These are phyloP conservation scores for Malus hybrid DNA, from an alignment of 331 rosid species.

Conservation along the genomic window DNA sequence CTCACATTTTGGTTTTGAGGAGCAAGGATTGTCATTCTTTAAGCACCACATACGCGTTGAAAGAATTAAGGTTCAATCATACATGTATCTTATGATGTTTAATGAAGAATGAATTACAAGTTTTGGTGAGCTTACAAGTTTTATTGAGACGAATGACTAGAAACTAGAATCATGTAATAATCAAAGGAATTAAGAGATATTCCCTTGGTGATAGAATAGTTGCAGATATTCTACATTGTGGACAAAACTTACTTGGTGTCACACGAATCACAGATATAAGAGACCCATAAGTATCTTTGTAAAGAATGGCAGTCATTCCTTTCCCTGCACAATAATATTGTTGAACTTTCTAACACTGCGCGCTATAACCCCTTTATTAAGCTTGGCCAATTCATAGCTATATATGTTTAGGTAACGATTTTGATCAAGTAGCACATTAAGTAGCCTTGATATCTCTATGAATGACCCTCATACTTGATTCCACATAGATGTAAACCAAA, in stretches of 20 bases:
- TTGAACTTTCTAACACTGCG: not conserved
- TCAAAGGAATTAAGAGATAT: not conserved
- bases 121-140: slow-evolving; percentile 24
- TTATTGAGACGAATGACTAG: slow-evolving; percentile 39
- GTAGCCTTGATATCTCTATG: no score
- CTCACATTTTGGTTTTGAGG: slow-evolving; percentile 47
- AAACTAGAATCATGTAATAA: slow-evolving; percentile 51
- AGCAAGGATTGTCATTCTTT: slow-evolving; percentile 57
- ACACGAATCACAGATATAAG: slow-evolving; percentile 71
- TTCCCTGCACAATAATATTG: slow-evolving; percentile 55
- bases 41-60: slow-evolving; percentile 56
- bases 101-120: not conserved
- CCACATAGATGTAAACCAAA: no score
- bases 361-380: no score
- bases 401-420: no score
- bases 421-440: no score
- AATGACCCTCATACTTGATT: no score
- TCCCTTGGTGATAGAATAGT: no score
- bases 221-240: not conserved
- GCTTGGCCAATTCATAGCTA: slow-evolving; percentile 15
- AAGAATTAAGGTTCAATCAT: slow-evolving; percentile 11
- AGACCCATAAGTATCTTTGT: slow-evolving; percentile 70
- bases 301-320: slow-evolving; percentile 66
- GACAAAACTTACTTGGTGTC: slow-evolving; percentile 51
- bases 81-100: not conserved